phyloP scores from a whole-genome alignment of 2,329 filamentous ascomycete species.

The Didymosphaeria variabile region DNA sequence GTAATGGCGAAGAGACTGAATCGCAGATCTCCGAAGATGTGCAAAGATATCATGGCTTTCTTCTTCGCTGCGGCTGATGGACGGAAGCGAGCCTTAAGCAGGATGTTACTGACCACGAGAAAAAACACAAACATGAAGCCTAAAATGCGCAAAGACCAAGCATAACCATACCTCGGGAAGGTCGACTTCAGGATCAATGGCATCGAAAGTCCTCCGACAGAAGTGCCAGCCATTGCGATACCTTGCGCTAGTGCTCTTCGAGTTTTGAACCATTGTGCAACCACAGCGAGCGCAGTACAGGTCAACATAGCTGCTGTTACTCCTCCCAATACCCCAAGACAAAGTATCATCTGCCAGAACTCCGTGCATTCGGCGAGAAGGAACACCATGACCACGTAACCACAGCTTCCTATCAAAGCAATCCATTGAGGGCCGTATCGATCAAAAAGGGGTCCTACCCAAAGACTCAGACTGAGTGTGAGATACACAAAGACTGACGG shows the following conservation, averaged over 20 bases:
- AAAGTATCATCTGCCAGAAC: slow-evolving; percentile 56
- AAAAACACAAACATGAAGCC: slow-evolving; percentile 48
- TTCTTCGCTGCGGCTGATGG: slow-evolving; percentile 41
- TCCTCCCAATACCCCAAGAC: slow-evolving; percentile 52
- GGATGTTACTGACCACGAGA: slow-evolving; percentile 43
- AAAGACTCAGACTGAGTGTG: slow-evolving; percentile 82
- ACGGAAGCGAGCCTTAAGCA: slow-evolving; percentile 48
- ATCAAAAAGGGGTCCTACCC: slow-evolving; percentile 78
- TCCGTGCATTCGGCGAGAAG: slow-evolving; percentile 44
- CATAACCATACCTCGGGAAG: slow-evolving; percentile 46
- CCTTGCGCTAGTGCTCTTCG: slow-evolving; percentile 50
- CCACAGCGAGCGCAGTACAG: slow-evolving; percentile 46
- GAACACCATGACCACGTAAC: slow-evolving; percentile 42
- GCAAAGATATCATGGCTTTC: slow-evolving; percentile 47
- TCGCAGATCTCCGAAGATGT: slow-evolving; percentile 45
- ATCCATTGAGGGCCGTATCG: slow-evolving; percentile 49
- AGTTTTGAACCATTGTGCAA: slow-evolving; percentile 53
- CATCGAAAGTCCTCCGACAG: slow-evolving; percentile 48
- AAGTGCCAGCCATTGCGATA: slow-evolving; percentile 50
- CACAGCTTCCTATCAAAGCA: slow-evolving; percentile 38
- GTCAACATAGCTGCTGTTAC: slow-evolving; percentile 50
- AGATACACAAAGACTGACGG: slow-evolving; percentile 87
- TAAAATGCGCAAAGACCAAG: slow-evolving; percentile 51
- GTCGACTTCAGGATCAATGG: slow-evolving; percentile 47
- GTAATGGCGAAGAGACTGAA: slow-evolving; percentile 46